Evolutionary conservation across 345 rosid genomes (phyloP).

Genomic region (Punica granatum): DNA sequence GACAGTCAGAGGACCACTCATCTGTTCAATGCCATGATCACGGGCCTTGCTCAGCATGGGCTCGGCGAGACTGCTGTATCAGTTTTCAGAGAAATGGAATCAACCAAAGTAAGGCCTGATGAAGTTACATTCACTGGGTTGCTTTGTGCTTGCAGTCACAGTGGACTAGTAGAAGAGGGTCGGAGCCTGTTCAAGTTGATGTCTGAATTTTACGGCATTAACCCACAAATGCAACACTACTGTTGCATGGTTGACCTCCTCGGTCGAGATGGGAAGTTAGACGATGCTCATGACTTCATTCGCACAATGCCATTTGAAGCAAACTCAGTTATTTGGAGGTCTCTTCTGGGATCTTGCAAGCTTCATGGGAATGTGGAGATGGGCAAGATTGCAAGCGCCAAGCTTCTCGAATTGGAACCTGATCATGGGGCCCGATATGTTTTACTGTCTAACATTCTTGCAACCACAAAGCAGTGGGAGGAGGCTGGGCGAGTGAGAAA

Average conservation of each 20-base stretch:
- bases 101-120: constrained; percentile 29
- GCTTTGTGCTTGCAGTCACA: constrained; percentile 46
- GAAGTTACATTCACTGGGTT: constrained; percentile 40
- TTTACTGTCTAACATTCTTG: constrained; percentile 29
- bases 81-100: constrained; percentile 38
- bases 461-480: constrained; percentile 23
- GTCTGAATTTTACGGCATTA: constrained; percentile 21
- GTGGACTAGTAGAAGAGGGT: constrained; percentile 39
- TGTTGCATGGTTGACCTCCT: constrained; percentile 55
- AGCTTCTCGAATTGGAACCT: constrained; percentile 26
- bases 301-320: constrained; percentile 39
- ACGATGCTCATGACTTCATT: constrained; percentile 37
- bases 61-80: constrained; percentile 28
- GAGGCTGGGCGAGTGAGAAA: constrained; percentile 27
- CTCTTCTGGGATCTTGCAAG: constrained; percentile 30
- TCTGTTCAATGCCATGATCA: constrained; percentile 46
- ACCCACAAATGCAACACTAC: constrained; percentile 38
- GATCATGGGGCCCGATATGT: constrained; percentile 28
- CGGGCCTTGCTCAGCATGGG: constrained; percentile 51
- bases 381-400: constrained; percentile 21
- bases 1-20: constrained; percentile 18
- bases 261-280: constrained; percentile 40
- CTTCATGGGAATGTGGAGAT: constrained; percentile 24
- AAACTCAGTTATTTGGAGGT: constrained; percentile 34
- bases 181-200: constrained; percentile 32